Conservation (phyloP, 345 rosid species). For the rapeseed (Brassica napus) region DNA sequence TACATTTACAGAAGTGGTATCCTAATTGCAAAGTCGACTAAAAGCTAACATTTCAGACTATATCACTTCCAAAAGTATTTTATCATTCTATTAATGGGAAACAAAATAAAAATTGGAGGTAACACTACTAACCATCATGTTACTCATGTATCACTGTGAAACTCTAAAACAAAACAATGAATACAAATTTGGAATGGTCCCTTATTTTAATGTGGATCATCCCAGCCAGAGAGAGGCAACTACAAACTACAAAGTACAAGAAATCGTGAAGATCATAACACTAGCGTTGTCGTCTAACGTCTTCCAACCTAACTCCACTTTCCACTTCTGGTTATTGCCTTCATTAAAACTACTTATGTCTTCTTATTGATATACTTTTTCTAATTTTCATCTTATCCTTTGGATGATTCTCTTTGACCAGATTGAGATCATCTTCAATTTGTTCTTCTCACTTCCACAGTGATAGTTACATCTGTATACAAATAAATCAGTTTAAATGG, state of each 20-base stretch:
- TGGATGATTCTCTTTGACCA: constrained; percentile 4
- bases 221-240: neutral
- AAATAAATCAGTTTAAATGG: neutral
- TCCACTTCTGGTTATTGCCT: constrained; percentile 31
- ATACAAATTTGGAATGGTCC: constrained; percentile 8
- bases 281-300: constrained; percentile 17
- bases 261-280: constrained; percentile 33
- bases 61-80: neutral
- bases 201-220: neutral
- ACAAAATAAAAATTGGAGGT: neutral
- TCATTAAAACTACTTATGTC: constrained; percentile 15
- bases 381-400: neutral
- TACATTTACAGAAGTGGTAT: neutral
- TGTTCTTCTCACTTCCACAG: constrained; percentile 13
- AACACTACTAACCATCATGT: neutral
- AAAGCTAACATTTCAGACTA: neutral
- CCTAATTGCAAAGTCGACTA: neutral
- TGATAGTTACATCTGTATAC: constrained; percentile 17
- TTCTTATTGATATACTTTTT: too few relatives aligned
- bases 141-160: neutral
- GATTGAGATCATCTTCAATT: constrained; percentile 17
- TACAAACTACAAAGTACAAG: constrained; percentile 32
- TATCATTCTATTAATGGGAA: neutral
- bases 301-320: constrained; percentile 29
- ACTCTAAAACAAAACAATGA: neutral